Conservation (phyloP, 2,329 filamentous ascomycete genomes). For the Trichoderma hamatum region DNA sequence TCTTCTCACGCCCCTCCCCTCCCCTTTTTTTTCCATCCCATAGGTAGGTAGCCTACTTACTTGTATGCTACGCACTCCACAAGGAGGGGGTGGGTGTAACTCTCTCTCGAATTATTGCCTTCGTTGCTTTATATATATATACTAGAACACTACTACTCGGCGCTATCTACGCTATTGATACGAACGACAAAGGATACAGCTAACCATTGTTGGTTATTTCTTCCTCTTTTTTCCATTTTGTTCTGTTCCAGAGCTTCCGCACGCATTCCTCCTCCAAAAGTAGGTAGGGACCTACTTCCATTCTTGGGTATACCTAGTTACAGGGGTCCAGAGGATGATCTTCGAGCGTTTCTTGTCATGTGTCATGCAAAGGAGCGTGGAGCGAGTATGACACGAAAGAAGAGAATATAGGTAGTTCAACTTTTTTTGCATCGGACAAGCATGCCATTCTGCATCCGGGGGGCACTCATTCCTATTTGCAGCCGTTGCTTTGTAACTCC, state of each 20-base stretch:
- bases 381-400: background rate
- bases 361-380: background rate
- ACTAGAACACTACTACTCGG: background rate
- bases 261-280: background rate
- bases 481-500: background rate
- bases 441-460: background rate
- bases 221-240: background rate
- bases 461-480: background rate
- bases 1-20: background rate
- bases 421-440: background rate
- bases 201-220: background rate
- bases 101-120: background rate
- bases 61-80: background rate
- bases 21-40: too few relatives aligned
- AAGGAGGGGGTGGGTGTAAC: background rate
- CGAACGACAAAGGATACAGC: background rate
- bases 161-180: background rate
- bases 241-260: background rate
- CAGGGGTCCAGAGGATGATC: background rate
- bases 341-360: background rate
- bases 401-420: too few relatives aligned
- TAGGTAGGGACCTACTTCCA: background rate
- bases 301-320: background rate
- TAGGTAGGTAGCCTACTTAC: too few relatives aligned
- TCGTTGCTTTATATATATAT: background rate